Conservation (phyloP, 192 early-diverging fungal species). For the Entomortierella beljakovae region DNA sequence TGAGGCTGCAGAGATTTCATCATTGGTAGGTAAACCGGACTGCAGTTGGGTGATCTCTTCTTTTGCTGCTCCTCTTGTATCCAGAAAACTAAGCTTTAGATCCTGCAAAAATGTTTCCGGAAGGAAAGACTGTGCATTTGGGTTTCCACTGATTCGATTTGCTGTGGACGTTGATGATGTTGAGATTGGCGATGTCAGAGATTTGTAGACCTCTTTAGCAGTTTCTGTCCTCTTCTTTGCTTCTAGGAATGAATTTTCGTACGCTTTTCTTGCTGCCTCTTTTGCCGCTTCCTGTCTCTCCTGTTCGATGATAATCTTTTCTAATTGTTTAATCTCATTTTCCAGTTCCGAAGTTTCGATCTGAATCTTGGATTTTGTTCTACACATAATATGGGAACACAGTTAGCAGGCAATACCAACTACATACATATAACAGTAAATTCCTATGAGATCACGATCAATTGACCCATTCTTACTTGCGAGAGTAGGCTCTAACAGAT, state of each 20-base stretch:
- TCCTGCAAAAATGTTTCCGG: constrained; percentile 42
- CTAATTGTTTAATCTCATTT: constrained; percentile 32
- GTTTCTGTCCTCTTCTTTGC: constrained; percentile 26
- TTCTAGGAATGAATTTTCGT: constrained; percentile 39
- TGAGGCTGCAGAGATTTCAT: constrained; percentile 12
- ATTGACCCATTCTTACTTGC: constrained; percentile 10
- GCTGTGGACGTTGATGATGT: constrained; percentile 4
- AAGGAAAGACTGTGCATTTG: constrained; percentile 18
- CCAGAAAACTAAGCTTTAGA: constrained; percentile 33
- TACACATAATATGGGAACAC: background rate
- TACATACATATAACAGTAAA: too few species aligned
- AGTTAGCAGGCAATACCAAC: too few species aligned
- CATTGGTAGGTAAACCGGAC: constrained; percentile 13
- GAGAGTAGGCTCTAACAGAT: constrained; percentile 24
- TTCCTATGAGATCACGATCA: background rate
- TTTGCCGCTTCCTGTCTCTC: constrained; percentile 36
- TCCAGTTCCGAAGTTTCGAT: constrained; percentile 41
- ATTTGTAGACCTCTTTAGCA: constrained; percentile 37
- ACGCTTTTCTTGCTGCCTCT: constrained; percentile 16
- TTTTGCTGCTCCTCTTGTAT: constrained; percentile 24
- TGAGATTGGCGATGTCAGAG: constrained; percentile 13
- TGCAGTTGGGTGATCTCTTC: constrained; percentile 28
- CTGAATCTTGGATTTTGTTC: constrained; percentile 32
- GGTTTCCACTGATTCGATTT: constrained; percentile 2
- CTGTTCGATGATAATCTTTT: constrained; percentile 28